Evolutionary conservation across 2,329 filamentous ascomycete genomes (phyloP), one percentile per base, ranked within the genome.

Genomic region (Diaporthe destruens): DNA sequence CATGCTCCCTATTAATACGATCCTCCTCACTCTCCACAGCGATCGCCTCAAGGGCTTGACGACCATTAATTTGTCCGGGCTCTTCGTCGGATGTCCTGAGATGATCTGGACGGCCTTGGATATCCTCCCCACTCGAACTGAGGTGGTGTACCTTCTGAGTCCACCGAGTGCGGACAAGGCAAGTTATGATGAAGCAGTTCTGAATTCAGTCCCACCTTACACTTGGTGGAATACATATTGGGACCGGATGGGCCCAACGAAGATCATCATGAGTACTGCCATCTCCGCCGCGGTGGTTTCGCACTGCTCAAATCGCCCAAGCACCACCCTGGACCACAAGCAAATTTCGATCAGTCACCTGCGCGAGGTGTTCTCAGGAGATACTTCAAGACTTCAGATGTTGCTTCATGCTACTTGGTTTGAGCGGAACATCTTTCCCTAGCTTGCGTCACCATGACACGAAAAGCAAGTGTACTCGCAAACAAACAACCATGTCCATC

Each of bases 391-490:
- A 7, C n/a, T 59, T 7, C 55, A 36, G 3, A n/a, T 42, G 14
- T 25, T 36, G 55, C n/a, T n/a, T 59, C 8, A 16, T 23, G 25
- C 16, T 36, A 42, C 23, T 20, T 59, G 6, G 55, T 25, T 12
- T 12, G 9, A 8, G 8, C 23, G 0, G 39, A 3, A 2, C 1
- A 2, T 6, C 2, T 12, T 8, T 16, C 3, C 9, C 6, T 32
- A 23, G 23, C 55, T 14, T 11, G 4, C 1, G 25, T n/a, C 2
- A 8, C 7, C 34, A 36, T 36, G 9, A 7, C 34, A 18, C 12
- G 12, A n/a, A 0, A 6, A 39, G 16, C 12, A 9, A 49, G 44
- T 20, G 1, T n/a, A 7, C 44, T n/a, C 20, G 2, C 44, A 49
- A 49, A 8, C 18, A 20, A 20, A 18, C 2, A 20, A 6, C 18